Evolutionary conservation across 805 yeast species (phyloP).

Genomic region (Candida succiphila): DNA sequence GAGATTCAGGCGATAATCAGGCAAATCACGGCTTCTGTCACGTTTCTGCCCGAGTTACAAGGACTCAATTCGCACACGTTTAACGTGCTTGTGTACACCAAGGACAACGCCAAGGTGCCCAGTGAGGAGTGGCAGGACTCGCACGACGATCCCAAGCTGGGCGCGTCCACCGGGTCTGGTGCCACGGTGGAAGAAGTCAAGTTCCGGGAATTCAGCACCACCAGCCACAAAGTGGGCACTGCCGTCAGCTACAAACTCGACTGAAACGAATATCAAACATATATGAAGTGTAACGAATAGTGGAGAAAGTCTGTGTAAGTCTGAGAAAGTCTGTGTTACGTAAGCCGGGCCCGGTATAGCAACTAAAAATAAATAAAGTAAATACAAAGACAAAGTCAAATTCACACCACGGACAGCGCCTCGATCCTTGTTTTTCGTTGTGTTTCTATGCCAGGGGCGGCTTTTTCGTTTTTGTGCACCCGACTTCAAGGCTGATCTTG

Average conservation of each 20-base stretch:
- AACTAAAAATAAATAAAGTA: no score
- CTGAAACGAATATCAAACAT: neutral
- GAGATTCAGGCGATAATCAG: conserved; percentile 83
- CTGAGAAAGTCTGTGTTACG: neutral
- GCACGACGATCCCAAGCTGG: conserved; percentile 39
- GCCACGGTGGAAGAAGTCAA: conserved; percentile 55
- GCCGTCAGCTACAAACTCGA: conserved; percentile 47
- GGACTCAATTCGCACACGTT: conserved; percentile 56
- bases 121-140: conserved; percentile 83
- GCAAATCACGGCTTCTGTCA: conserved; percentile 80
- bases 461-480: no score
- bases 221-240: conserved; percentile 62
- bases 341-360: no score
- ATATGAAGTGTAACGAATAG: neutral
- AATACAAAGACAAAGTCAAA: no score
- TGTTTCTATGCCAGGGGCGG: no score
- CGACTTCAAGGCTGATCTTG: no score
- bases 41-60: conserved; percentile 71
- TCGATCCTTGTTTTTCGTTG: no score
- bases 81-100: conserved; percentile 77
- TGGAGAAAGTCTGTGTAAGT: neutral
- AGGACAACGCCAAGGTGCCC: conserved; percentile 58
- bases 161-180: conserved; percentile 27
- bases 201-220: conserved; percentile 60
- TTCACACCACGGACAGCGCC: no score